Base-by-base conservation (phyloP, 1,139 yeast species). In the Hyphopichia fennica region DNA sequence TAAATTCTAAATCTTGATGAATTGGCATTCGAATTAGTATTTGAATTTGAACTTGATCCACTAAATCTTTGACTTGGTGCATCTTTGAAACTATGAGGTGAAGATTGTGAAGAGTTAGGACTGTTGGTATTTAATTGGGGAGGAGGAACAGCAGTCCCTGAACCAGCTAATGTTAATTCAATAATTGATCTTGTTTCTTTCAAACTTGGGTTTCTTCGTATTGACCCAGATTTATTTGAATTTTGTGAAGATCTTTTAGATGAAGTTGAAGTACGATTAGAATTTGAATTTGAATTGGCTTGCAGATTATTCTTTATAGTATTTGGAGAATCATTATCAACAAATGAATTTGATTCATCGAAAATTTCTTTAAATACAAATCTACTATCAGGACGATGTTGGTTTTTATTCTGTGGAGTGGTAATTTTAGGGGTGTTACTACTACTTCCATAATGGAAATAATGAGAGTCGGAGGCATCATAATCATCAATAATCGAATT, bases 401-500 rank as follows among this genome's bases (percentile, higher is more conserved):
- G 18, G 9, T 25, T 33, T n/a, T 8, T 8, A 3, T 19, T 14
- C 7, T 8, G 22, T 19, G 11, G 11, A n/a, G 42, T 30, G 16
- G 22, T 18, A 7, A 7, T 14, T n/a, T 28, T 15, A 17, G 18
- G 10, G 15, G 35, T 28, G 11, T 44, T n/a, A 7, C n/a, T 9
- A 25, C 28, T 25, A 25, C 13, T 10, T 4, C 28, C 28, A 11
- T 25, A 25, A 10, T 25, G 28, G 33, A 27, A 28, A n/a, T 35
- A 35, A 13, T 32, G 34, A 22, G 39, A 15, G 16, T 31, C 40
- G 11, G 19, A 28, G 23, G 19, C 45, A 18, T 54, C 55, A 43
- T 67, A 66, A 34, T 65, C 72, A 31, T 63, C 60, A 7, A 69
- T 53, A 6, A 68, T 55, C 18, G 69, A 63, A 44, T 65, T 64